phyloP scores from a whole-genome alignment of 306 rosid genomes.

The Phaseolus lunatus region DNA sequence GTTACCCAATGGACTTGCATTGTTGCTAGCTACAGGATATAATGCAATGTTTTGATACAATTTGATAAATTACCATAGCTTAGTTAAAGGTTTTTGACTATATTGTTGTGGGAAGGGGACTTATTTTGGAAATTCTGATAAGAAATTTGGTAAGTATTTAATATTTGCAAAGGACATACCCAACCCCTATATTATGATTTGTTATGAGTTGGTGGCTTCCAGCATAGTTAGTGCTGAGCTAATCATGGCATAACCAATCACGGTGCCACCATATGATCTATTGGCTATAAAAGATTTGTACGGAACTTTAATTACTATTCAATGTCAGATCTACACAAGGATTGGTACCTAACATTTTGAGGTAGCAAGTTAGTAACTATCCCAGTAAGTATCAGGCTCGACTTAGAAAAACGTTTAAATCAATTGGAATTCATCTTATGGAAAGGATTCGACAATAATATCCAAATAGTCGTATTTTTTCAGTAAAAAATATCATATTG shows the following conservation, averaged over 20 bases:
- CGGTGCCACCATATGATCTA: neutral
- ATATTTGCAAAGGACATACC: neutral
- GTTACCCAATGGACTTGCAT: too few species aligned
- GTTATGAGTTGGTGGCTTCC: neutral
- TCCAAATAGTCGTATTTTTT: neutral
- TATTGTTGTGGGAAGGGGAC: neutral
- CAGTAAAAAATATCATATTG: neutral
- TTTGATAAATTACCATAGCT: too few species aligned
- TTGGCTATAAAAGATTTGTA: neutral
- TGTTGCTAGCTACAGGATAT: neutral
- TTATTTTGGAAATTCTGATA: neutral
- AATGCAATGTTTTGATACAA: too few species aligned
- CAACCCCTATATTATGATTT: neutral
- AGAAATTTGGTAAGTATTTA: neutral
- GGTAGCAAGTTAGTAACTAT: neutral
- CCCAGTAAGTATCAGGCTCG: neutral
- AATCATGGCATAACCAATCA: neutral
- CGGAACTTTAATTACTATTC: neutral
- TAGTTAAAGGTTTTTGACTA: neutral
- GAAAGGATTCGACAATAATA: neutral
- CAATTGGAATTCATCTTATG: slow-evolving; percentile 9
- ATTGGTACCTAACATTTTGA: neutral
- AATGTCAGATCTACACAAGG: neutral
- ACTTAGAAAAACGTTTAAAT: neutral
- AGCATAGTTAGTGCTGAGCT: neutral